These are phyloP conservation scores for Ceratobasidium sp. DNA, from an alignment of 1,284 basidiomycete species.

Conservation along the genomic window DNA sequence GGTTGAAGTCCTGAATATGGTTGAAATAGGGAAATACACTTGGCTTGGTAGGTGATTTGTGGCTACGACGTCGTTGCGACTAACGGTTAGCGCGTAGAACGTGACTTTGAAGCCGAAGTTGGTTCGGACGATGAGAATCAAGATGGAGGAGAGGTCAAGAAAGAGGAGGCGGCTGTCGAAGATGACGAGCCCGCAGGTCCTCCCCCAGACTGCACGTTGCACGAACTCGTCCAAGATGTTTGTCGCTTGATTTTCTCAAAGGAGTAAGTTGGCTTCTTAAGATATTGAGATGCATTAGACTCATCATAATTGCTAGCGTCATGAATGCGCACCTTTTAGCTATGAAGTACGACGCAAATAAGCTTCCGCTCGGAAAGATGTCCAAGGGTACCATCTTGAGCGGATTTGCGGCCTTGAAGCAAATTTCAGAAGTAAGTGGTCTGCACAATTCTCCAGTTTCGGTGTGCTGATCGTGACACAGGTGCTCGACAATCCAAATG, in stretches of 20 bases:
- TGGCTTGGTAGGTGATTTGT: conserved; percentile 65
- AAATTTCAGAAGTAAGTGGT: conserved; percentile 54
- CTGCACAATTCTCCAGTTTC: neutral
- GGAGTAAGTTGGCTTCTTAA: conserved; percentile 56
- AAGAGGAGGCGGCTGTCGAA: conserved; percentile 52
- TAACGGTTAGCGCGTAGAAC: conserved; percentile 58
- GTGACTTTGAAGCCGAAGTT: conserved; percentile 60
- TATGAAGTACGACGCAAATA: conserved; percentile 79
- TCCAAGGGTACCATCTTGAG: conserved; percentile 53
- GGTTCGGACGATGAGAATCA: conserved; percentile 47
- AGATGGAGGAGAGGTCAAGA: conserved; percentile 63
- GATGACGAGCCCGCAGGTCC: conserved; percentile 53
- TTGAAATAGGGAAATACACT: conserved; percentile 65
- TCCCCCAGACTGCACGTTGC: conserved; percentile 65
- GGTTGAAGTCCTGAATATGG: conserved; percentile 11
- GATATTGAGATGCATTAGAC: neutral
- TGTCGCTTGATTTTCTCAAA: conserved; percentile 55
- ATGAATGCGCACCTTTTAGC: conserved; percentile 71
- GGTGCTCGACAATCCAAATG: conserved; percentile 49
- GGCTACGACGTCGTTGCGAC: conserved; percentile 13
- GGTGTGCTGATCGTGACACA: conserved; percentile 28
- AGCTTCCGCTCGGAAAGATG: conserved; percentile 69
- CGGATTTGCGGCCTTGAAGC: conserved; percentile 69
- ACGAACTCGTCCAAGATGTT: conserved; percentile 57
- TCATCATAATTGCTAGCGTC: conserved; percentile 57